Evolutionary conservation across 1,139 yeast genomes (phyloP).

Genomic region (Kluyveromyces marxianus): DNA sequence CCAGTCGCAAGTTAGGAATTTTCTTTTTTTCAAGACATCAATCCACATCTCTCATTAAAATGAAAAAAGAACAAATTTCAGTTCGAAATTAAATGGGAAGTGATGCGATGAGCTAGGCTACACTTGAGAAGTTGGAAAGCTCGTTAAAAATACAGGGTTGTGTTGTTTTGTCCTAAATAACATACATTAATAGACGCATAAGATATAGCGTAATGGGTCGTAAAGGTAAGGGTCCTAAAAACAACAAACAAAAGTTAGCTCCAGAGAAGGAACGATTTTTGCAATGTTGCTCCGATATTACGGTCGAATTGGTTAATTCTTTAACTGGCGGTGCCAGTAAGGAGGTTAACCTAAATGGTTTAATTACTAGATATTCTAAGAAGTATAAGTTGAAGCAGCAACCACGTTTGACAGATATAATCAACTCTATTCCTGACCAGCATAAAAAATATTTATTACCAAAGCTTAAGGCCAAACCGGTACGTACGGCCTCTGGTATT

Average conservation of each 20-base stretch:
- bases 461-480: conserved; percentile 93
- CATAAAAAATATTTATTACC: conserved; percentile 87
- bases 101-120: not conserved
- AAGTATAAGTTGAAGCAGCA: conserved; percentile 87
- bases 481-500: conserved; percentile 95
- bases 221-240: conserved; percentile 32
- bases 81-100: not conserved
- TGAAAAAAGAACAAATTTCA: no score
- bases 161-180: not conserved
- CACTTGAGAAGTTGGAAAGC: not conserved
- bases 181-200: not conserved
- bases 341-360: conserved; percentile 85
- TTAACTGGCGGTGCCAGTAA: conserved; percentile 48
- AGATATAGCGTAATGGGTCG: conserved; percentile 25
- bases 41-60: no score
- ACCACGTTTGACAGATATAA: conserved; percentile 91
- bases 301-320: conserved; percentile 78
- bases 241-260: conserved; percentile 50
- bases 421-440: conserved; percentile 92
- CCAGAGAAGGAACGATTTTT: conserved; percentile 90
- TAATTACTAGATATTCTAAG: conserved; percentile 78
- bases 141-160: not conserved
- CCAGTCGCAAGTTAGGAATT: no score
- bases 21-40: no score
- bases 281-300: conserved; percentile 89